phyloP scores from a whole-genome alignment of 2,329 filamentous ascomycete species.

The Pseudopyricularia cyperi region DNA sequence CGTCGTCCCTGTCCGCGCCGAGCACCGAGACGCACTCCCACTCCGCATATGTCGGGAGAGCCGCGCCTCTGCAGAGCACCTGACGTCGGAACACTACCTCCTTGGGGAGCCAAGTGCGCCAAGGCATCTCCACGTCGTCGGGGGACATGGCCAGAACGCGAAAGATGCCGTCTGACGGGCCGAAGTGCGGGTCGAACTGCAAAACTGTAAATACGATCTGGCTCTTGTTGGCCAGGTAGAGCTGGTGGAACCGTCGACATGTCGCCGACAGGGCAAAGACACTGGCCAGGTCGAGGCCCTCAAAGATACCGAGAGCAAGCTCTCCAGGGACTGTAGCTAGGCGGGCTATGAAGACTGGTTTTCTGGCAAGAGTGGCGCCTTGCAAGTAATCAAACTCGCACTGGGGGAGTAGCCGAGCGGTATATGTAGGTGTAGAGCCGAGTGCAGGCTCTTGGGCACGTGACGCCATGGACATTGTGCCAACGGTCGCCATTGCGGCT shows the following conservation, averaged over 20 bases:
- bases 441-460: neutral
- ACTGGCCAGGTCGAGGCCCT: slow-evolving; percentile 26
- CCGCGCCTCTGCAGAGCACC: slow-evolving; percentile 8
- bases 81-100: slow-evolving; percentile 22
- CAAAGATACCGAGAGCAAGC: slow-evolving; percentile 33
- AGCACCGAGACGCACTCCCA: neutral
- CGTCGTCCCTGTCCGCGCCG: neutral
- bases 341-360: neutral
- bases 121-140: slow-evolving; percentile 18
- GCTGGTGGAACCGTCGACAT: slow-evolving; percentile 22
- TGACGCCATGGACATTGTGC: neutral
- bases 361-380: neutral
- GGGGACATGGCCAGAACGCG: slow-evolving; percentile 29
- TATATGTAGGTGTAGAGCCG: neutral
- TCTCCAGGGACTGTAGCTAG: slow-evolving; percentile 23
- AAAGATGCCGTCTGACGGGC: slow-evolving; percentile 31
- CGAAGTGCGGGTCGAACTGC: slow-evolving; percentile 20
- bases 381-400: neutral
- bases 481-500: neutral
- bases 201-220: slow-evolving; percentile 29
- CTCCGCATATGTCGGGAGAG: neutral
- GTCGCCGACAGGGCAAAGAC: slow-evolving; percentile 24
- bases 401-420: neutral
- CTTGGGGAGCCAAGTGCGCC: slow-evolving; percentile 23
- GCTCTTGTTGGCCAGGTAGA: slow-evolving; percentile 27